Conservation (phyloP, 116 monocot genomes). For the Trichopus zeylanicus region DNA sequence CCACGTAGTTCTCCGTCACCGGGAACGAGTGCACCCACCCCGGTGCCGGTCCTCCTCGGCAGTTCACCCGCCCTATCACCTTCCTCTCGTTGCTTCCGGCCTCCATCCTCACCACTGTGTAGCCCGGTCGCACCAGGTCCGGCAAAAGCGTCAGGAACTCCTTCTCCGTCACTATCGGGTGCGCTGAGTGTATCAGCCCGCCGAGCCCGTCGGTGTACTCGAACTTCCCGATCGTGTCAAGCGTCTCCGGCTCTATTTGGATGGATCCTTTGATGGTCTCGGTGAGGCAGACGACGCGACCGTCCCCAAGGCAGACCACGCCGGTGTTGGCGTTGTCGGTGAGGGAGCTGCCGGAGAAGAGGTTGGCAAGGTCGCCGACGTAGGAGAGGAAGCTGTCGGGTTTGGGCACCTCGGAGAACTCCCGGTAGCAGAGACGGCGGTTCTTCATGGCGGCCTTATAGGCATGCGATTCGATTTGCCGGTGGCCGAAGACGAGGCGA, state of each 20-base stretch:
- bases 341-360: slow-evolving; percentile 81
- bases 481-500: slow-evolving; percentile 45
- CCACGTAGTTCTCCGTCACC: slow-evolving; percentile 52
- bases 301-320: slow-evolving; percentile 72
- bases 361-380: slow-evolving; percentile 53
- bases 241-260: slow-evolving; percentile 49
- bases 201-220: slow-evolving; percentile 57
- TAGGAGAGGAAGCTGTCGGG: slow-evolving; percentile 38
- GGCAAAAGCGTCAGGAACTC: slow-evolving; percentile 81
- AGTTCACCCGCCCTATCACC: slow-evolving; percentile 54
- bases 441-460: slow-evolving; percentile 68
- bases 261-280: slow-evolving; percentile 75
- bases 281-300: slow-evolving; percentile 87
- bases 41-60: slow-evolving; percentile 51
- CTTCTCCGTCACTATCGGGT: slow-evolving; percentile 70
- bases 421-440: slow-evolving; percentile 58
- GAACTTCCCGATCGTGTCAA: slow-evolving; percentile 68
- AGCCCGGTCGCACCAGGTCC: slow-evolving; percentile 73
- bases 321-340: slow-evolving; percentile 99
- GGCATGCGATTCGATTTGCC: slow-evolving; percentile 82
- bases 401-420: slow-evolving; percentile 68
- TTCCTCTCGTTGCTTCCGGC: slow-evolving; percentile 61
- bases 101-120: slow-evolving; percentile 75
- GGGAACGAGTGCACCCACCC: slow-evolving; percentile 88
- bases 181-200: slow-evolving; percentile 84